Base-by-base conservation (phyloP, 345 rosid genomes). In the Adansonia digitata region DNA sequence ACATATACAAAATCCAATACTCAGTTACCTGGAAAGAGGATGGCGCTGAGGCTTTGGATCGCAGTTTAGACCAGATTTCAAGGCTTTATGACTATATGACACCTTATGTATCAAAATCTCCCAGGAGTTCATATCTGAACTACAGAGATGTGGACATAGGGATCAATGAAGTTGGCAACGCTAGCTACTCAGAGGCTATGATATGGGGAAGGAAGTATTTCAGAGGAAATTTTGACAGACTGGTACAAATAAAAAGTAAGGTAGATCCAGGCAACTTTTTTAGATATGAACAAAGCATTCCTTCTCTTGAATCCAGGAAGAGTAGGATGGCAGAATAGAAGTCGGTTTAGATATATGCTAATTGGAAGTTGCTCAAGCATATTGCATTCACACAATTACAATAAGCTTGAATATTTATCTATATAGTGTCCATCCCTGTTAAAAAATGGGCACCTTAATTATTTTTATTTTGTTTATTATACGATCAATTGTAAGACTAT, bases 1-100 rank as follows among this genome's bases (percentile, higher is more conserved):
- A 88, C 73, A 35, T 86, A 69, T 88, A 77, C 86, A 82, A 82
- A 81, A 76, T 88, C 17, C 91, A 87, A 60, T 89, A 89, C 70
- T 17, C 85, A 2, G 80, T 77, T 3, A 83, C 57, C 1, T 85
- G 88, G 86, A 42, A 29, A 6, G 75, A 83, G 1, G 71, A 74
- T 42, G 75, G 79, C 0, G 18, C 1, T 4, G 75, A 62, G n/a
- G 63, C 75, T 13, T 12, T 12, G 0, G n/a, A 24, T 4, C 57
- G 14, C 2, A n/a, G 40, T 17, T 14, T 77, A 8, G 51, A 39
- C 39, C 20, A 18, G 53, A 71, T 62, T 7, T 12, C 64, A 51
- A 52, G n/a, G 42, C 31, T 77, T 35, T 71, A 71, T 51, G 52
- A 29, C 7, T 63, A 61, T 27, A 71, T 63, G 75, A 52, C 75